phyloP scores from a whole-genome alignment of 148 eudicot species.

The Limonium bicolor region DNA sequence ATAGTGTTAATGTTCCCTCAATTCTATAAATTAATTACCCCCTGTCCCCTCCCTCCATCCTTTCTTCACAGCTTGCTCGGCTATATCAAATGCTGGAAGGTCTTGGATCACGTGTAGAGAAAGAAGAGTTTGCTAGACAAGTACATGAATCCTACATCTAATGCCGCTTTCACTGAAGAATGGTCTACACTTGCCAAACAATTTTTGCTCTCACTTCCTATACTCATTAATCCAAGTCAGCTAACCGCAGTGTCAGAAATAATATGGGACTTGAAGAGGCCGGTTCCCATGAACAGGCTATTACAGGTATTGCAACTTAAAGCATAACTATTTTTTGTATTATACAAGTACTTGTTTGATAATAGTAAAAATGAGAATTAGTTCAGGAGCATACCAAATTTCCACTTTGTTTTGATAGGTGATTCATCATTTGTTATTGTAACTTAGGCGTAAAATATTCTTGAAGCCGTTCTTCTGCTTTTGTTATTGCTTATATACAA shows the following conservation, averaged over 20 bases:
- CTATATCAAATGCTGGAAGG: constrained; percentile 92
- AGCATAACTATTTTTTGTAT: too few species aligned
- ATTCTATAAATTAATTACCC: neutral
- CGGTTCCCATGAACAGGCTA: constrained; percentile 90
- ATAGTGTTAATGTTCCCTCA: neutral
- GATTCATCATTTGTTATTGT: too few species aligned
- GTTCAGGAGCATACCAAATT: too few species aligned
- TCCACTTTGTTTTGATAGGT: too few species aligned
- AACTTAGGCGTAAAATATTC: too few species aligned
- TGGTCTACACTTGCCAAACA: constrained; percentile 68
- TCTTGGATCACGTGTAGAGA: constrained; percentile 70
- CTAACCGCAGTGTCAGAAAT: constrained; percentile 70
- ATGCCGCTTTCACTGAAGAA: constrained; percentile 34
- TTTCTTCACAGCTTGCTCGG: constrained; percentile 50
- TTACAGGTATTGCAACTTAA: constrained; percentile 53
- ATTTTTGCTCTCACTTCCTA: constrained; percentile 56
- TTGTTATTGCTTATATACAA: too few species aligned
- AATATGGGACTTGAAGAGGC: constrained; percentile 78
- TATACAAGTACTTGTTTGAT: too few species aligned
- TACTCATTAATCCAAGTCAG: constrained; percentile 81
- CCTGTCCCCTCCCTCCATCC: constrained; percentile 4
- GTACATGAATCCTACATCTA: constrained; percentile 48
- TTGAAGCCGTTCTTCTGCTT: too few species aligned
- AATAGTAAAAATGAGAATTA: too few species aligned
- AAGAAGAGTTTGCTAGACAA: constrained; percentile 65